Percentiles rank a stretch among this genome's conserved stretches.
Evolutionary conservation across 1,139 yeast genomes (phyloP).

Genomic region (Yamadazyma membranifaciens): DNA sequence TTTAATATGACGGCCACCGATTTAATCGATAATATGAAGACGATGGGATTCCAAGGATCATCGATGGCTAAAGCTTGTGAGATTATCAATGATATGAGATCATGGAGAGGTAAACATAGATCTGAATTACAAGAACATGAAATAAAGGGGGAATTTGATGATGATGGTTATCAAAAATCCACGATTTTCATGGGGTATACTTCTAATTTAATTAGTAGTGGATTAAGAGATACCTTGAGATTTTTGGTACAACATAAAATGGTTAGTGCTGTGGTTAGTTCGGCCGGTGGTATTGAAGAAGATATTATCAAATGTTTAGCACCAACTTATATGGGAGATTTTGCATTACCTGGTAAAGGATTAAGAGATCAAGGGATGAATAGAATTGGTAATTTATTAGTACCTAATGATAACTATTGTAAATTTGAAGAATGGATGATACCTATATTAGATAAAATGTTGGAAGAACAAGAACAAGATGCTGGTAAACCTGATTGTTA

Average conservation of each 20-base stretch:
- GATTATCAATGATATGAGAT: constrained; percentile 85
- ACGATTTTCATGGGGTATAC: constrained; percentile 96
- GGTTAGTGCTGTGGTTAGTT: constrained; percentile 91
- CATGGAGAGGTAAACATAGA: constrained; percentile 81
- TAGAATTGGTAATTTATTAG: constrained; percentile 93
- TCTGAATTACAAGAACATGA: constrained; percentile 68
- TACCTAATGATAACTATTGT: constrained; percentile 97
- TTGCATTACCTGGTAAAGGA: constrained; percentile 71
- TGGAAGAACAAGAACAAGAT: constrained; percentile 82
- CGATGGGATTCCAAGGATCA: constrained; percentile 98
- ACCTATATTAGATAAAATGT: constrained; percentile 81
- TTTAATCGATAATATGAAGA: constrained; percentile 75
- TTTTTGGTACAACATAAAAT: constrained; percentile 88
- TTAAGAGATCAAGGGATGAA: constrained; percentile 95
- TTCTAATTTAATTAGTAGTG: constrained; percentile 93
- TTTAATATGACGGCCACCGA: constrained; percentile 75
- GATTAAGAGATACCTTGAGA: constrained; percentile 86
- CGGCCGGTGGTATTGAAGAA: constrained; percentile 98
- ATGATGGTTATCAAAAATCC: constrained; percentile 75
- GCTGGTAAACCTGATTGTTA: constrained; percentile 40
- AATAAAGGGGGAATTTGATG: constrained; percentile 72
- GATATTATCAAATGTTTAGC: constrained; percentile 95
- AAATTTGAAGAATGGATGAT: constrained; percentile 98
- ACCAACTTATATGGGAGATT: constrained; percentile 93
- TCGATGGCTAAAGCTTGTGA: constrained; percentile 85